phyloP scores from a whole-genome alignment of 2,329 filamentous ascomycete genomes.

The Penicillium sp. region DNA sequence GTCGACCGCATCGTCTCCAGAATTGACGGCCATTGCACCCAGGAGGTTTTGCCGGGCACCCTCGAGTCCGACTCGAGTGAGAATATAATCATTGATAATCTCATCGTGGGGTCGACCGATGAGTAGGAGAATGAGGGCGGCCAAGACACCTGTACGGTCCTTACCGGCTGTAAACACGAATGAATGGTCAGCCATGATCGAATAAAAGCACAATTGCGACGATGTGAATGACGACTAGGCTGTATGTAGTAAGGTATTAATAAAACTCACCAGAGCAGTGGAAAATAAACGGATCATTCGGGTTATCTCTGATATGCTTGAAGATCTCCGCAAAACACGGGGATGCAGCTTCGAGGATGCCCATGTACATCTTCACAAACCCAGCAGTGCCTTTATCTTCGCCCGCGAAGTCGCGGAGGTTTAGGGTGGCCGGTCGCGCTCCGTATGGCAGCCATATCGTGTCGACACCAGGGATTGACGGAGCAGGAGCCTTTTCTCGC shows the following conservation, averaged over 20 bases:
- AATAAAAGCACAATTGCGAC: not conserved
- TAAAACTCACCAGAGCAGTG: slow-evolving; percentile 53
- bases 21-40: slow-evolving; percentile 16
- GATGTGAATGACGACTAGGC: not conserved
- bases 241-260: not conserved
- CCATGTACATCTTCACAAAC: slow-evolving; percentile 64
- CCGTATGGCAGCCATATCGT: slow-evolving; percentile 46
- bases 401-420: slow-evolving; percentile 35
- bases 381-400: slow-evolving; percentile 57
- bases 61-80: slow-evolving; percentile 28
- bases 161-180: slow-evolving; percentile 61
- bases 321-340: slow-evolving; percentile 59
- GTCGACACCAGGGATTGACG: slow-evolving; percentile 55
- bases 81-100: slow-evolving; percentile 63
- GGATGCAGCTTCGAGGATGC: slow-evolving; percentile 63
- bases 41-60: slow-evolving; percentile 22
- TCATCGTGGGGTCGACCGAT: slow-evolving; percentile 56
- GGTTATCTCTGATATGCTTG: slow-evolving; percentile 51
- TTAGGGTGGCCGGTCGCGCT: slow-evolving; percentile 46
- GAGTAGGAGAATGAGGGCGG: slow-evolving; percentile 62
- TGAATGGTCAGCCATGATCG: not conserved
- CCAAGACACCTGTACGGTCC: slow-evolving; percentile 71
- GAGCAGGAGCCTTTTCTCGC: slow-evolving; percentile 44
- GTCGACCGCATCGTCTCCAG: slow-evolving; percentile 10
- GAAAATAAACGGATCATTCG: slow-evolving; percentile 55